These are phyloP conservation scores for Hymenoscyphus scutula DNA, from an alignment of 2,329 filamentous ascomycete species.

Conservation along the genomic window DNA sequence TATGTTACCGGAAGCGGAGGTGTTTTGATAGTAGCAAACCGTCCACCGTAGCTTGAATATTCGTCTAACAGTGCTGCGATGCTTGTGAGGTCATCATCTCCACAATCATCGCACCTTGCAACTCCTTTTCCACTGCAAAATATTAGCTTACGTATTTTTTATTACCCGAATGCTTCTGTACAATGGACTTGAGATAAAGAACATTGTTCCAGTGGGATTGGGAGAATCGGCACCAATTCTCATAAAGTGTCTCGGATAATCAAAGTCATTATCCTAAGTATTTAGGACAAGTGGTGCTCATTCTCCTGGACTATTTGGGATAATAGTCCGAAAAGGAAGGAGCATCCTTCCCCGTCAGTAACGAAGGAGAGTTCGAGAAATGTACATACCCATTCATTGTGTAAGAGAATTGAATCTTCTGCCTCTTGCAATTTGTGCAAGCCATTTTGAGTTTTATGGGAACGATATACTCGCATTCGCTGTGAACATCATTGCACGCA, in stretches of 20 bases:
- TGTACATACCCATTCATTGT: slow-evolving; percentile 12
- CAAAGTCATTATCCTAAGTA: too few relatives aligned
- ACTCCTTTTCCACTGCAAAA: slow-evolving; percentile 18
- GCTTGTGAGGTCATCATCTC: slow-evolving; percentile 20
- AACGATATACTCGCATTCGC: slow-evolving; percentile 28
- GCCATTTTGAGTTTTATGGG: slow-evolving; percentile 24
- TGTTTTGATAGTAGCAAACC: slow-evolving; percentile 4
- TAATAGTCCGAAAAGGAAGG: too few relatives aligned
- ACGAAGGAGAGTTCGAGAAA: not conserved
- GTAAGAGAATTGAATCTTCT: slow-evolving; percentile 24
- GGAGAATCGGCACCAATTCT: too few relatives aligned
- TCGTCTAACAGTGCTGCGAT: slow-evolving; percentile 21
- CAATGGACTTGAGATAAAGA: too few relatives aligned
- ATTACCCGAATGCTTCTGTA: too few relatives aligned
- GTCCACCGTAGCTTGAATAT: slow-evolving; percentile 8
- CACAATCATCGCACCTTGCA: slow-evolving; percentile 25
- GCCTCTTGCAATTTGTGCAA: slow-evolving; percentile 27
- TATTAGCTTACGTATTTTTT: not conserved
- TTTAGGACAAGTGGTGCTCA: too few relatives aligned
- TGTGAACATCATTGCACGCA: slow-evolving; percentile 25
- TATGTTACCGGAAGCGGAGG: not conserved
- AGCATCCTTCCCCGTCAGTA: not conserved
- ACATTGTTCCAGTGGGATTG: too few relatives aligned
- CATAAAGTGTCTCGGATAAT: too few relatives aligned
- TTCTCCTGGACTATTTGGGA: too few relatives aligned